Conservation (phyloP, 1,284 basidiomycete genomes). For the Nidula niveotomentosa region DNA sequence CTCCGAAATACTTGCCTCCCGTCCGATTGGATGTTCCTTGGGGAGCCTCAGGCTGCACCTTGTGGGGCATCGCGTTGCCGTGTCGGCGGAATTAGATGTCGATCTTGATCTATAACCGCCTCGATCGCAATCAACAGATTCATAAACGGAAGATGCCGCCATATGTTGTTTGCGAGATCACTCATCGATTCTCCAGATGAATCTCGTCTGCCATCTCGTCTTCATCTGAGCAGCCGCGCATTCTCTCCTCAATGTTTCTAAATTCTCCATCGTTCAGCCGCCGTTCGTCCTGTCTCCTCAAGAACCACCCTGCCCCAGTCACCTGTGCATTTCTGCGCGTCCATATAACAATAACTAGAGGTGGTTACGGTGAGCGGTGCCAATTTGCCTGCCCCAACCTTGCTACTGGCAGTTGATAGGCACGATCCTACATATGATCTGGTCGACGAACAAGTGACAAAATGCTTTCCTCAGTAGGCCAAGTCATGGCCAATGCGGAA, state of each 20-base stretch:
- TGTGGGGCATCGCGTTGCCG: conserved; percentile 26
- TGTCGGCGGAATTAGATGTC: conserved; percentile 34
- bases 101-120: conserved; percentile 9
- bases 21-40: conserved; percentile 30
- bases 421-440: too few relatives aligned
- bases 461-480: not conserved
- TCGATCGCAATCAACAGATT: conserved; percentile 2
- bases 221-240: not conserved
- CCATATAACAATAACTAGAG: too few relatives aligned
- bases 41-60: conserved; percentile 14
- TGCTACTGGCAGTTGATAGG: not conserved
- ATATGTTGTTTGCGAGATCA: not conserved
- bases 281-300: not conserved
- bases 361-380: too few relatives aligned
- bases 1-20: conserved; percentile 27
- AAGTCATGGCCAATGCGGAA: not conserved
- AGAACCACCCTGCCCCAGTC: not conserved
- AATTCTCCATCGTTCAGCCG: not conserved
- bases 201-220: not conserved
- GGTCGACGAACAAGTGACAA: not conserved
- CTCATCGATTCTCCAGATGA: not conserved
- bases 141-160: not conserved
- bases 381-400: not conserved
- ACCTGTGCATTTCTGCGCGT: too few relatives aligned
- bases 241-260: not conserved